Evolutionary conservation across 139 green algal genomes (phyloP), one percentile per base, ranked within the genome.

Genomic region (Ettlia oleoabundans): DNA sequence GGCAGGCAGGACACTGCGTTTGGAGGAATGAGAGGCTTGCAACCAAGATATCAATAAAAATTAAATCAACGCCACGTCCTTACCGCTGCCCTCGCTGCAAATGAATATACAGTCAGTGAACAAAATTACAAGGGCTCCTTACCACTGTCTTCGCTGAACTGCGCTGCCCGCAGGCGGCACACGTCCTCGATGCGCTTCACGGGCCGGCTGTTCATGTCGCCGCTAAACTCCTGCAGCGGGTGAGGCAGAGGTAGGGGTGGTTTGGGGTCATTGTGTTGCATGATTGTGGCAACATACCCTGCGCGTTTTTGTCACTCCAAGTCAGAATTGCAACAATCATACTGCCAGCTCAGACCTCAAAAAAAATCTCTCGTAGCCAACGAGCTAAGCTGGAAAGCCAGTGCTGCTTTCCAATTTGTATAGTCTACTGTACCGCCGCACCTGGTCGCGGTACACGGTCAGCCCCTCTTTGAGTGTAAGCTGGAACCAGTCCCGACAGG

Each of bases 391-490:
- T 58, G 47, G 47, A 58, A 58, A 58, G 47, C 47, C 10, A 65
- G 55, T 22, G 21, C 21, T n/a, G 55, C 55, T 32, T 65, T 65
- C 18, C 21, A 65, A 9, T 22, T 32, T 65, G 55, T 40, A 51
- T 7, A n/a, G 28, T 13, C 62, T 8, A 40, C 62, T 13, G n/a
- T 28, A 40, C 28, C 65, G 38, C 7, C 69, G 9, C 69, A 89
- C 90, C 87, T 95, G 90, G 78, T 98, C 95, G 33, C 96, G 86
- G 90, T 95, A 99, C 38, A 99, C 97, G 2, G 97, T 99, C 42
- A 99, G 94, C 0, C 96, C 96, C 86, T 99, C 96, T 89, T 99
- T 99, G 38, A 99, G 92, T 0, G 92, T 98, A 18, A 99, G 94
- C 91, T 99, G 96, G 86, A 95, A 95, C 96, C 96, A 99, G 90